Conservation (phyloP, 768 basidiomycete species). For the Suillus plorans region DNA sequence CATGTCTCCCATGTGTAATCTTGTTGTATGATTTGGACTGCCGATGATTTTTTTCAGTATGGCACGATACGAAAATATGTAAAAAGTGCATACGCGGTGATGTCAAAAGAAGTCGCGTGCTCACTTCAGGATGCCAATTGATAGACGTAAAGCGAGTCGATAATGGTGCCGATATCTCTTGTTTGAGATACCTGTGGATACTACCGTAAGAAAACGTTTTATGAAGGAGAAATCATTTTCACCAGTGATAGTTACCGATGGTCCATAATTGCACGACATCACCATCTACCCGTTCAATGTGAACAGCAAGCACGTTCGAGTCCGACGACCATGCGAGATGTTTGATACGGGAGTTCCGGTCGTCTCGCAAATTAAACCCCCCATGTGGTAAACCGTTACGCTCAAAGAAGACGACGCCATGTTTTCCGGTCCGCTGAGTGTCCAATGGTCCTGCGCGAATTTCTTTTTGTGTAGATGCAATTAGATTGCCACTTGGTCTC, state of each 20-base stretch:
- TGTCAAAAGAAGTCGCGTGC: conserved; percentile 62
- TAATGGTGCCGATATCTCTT: conserved; percentile 64
- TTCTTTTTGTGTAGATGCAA: conserved; percentile 76
- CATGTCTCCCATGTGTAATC: conserved; percentile 81
- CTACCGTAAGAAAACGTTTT: neutral
- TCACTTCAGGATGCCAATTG: conserved; percentile 85
- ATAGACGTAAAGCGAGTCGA: conserved; percentile 68
- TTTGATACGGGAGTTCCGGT: conserved; percentile 70
- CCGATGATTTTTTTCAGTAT: neutral
- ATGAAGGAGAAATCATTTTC: conserved; percentile 6
- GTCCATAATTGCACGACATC: conserved; percentile 96
- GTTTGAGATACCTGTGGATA: conserved; percentile 81
- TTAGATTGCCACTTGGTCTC: conserved; percentile 87
- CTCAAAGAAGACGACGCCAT: conserved; percentile 94
- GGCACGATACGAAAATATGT: neutral
- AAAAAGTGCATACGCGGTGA: conserved; percentile 53
- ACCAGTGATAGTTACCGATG: conserved; percentile 95
- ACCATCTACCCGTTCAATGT: conserved; percentile 67
- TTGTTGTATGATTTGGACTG: conserved; percentile 57
- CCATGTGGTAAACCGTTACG: conserved; percentile 92
- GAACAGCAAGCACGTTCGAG: conserved; percentile 81
- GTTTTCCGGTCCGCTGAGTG: conserved; percentile 60
- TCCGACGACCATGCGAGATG: conserved; percentile 88
- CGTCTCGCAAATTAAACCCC: conserved; percentile 68
- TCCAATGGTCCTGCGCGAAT: conserved; percentile 74